Percentiles rank a stretch among this genome's conserved stretches.
These are phyloP conservation scores for Gigaspora rosea DNA, from an alignment of 192 early-diverging fungal species.

Conservation along the genomic window DNA sequence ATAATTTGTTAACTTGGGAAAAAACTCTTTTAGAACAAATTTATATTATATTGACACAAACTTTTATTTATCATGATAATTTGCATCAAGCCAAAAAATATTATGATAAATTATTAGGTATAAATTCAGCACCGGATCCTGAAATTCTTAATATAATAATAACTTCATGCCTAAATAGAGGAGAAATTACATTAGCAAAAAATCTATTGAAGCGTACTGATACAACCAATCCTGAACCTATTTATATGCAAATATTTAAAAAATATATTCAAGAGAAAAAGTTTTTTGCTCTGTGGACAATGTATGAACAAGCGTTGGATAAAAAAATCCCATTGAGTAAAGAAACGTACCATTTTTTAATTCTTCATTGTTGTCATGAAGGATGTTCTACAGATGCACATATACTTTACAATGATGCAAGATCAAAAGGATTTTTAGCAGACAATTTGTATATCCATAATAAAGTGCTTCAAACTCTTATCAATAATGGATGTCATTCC, in stretches of 20 bases:
- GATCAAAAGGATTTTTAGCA: neutral
- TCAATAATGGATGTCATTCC: neutral
- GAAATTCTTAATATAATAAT: conserved; percentile 4
- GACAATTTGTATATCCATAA: neutral
- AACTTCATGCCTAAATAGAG: neutral
- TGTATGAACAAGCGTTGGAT: neutral
- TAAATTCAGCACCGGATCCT: neutral
- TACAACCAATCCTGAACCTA: neutral
- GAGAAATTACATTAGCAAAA: neutral
- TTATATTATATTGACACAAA: conserved; percentile 15
- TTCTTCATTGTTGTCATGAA: neutral
- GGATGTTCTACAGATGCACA: neutral
- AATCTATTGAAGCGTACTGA: neutral
- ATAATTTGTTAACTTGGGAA: neutral
- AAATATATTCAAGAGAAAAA: neutral
- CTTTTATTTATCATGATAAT: conserved; percentile 2
- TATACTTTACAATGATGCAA: conserved; percentile 13
- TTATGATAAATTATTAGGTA: conserved; percentile 4
- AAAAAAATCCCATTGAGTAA: neutral
- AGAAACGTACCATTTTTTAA: neutral
- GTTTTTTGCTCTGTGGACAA: neutral
- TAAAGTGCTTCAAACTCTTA: neutral
- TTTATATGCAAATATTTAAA: neutral
- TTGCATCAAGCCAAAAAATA: neutral
- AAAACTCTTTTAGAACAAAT: neutral